A percentile compares a stretch with the other conserved stretches of the same genome.
Evolutionary conservation across 192 early-diverging fungal genomes (phyloP).

Genomic region (Chytriomyces sp.): DNA sequence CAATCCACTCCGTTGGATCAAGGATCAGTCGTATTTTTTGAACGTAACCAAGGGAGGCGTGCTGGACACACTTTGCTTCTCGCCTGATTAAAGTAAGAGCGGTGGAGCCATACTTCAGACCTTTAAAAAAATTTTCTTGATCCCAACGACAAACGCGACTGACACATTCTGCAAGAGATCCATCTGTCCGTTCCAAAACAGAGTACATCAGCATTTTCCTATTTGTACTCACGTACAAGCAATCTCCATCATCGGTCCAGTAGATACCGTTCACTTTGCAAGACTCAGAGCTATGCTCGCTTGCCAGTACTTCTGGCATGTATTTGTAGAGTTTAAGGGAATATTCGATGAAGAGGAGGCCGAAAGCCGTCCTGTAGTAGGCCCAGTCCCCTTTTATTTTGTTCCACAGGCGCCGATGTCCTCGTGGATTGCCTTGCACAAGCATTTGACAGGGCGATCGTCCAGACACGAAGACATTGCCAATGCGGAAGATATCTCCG

Average conservation of each 20-base stretch:
- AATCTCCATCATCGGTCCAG: constrained; percentile 21
- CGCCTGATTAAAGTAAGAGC: too few species aligned
- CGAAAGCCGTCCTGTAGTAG: not conserved
- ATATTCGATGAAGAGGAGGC: not conserved
- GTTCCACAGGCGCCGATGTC: too few species aligned
- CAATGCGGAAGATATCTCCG: too few species aligned
- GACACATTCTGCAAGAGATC: not conserved
- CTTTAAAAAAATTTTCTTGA: too few species aligned
- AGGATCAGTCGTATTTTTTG: too few species aligned
- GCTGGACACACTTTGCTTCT: too few species aligned
- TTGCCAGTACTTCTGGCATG: not conserved
- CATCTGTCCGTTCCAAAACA: not conserved
- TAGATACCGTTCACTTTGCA: constrained; percentile 7
- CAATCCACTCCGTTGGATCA: too few species aligned
- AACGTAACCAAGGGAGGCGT: too few species aligned
- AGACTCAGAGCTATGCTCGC: not conserved
- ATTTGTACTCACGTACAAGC: constrained; percentile 14
- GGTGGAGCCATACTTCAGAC: too few species aligned
- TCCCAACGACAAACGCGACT: not conserved
- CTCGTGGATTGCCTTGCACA: too few species aligned
- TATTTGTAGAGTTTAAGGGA: not conserved
- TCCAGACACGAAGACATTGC: too few species aligned
- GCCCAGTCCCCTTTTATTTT: not conserved
- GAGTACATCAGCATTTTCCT: constrained; percentile 12
- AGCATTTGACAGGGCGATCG: too few species aligned